phyloP scores from a whole-genome alignment of 306 rosid genomes.

The Ammopiptanthus mongolicus region DNA sequence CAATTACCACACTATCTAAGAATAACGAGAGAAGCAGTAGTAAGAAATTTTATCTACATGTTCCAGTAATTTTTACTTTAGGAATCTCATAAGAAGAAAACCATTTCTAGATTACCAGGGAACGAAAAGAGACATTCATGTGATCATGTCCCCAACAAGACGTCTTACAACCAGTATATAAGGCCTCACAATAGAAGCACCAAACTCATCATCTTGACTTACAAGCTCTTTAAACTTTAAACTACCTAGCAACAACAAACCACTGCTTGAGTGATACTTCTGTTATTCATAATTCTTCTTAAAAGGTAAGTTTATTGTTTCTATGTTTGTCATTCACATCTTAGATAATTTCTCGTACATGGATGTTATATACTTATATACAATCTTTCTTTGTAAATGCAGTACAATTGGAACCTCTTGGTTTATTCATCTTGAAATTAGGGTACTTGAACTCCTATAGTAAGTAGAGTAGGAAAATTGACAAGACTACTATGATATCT shows the following conservation, averaged over 20 bases:
- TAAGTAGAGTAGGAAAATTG: background rate
- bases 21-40: constrained; percentile 12
- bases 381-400: constrained; percentile 15
- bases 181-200: constrained; percentile 36
- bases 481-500: constrained; percentile 1
- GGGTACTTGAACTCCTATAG: background rate
- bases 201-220: constrained; percentile 41
- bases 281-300: constrained; percentile 15
- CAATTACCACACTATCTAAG: constrained; percentile 24
- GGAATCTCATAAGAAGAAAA: constrained; percentile 36
- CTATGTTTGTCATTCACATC: constrained; percentile 7
- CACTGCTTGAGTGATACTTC: constrained; percentile 14
- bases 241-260: constrained; percentile 17
- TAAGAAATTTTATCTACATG: constrained; percentile 10
- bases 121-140: constrained; percentile 43
- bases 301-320: constrained; percentile 39
- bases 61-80: constrained; percentile 22
- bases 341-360: background rate
- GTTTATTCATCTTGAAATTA: constrained; percentile 4
- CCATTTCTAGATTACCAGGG: constrained; percentile 29
- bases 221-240: constrained; percentile 10
- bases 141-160: constrained; percentile 37
- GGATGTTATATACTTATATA: background rate
- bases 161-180: constrained; percentile 53
- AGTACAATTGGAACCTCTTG: background rate